Conservation (phyloP, 2,329 filamentous ascomycete species). For the Ophiocordyceps sinensis region DNA sequence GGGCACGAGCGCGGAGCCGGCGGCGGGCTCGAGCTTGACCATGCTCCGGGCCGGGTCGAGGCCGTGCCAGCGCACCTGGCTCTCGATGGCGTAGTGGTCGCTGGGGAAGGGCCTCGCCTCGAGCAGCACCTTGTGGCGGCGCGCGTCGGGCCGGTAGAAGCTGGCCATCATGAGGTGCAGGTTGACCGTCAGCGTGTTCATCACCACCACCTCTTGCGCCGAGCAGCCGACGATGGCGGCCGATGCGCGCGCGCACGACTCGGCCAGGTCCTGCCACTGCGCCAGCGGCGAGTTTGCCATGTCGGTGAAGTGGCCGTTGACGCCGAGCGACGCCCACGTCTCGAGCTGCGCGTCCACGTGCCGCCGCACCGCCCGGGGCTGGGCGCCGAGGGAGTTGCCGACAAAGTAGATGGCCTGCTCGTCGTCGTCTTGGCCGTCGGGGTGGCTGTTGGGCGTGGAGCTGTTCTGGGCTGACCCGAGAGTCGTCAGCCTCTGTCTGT, state of each 20-base stretch:
- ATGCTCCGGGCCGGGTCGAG: conserved; percentile 53
- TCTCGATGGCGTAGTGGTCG: conserved; percentile 75
- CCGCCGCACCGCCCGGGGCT: conserved; percentile 52
- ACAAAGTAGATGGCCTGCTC: conserved; percentile 58
- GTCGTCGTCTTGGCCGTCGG: conserved; percentile 6
- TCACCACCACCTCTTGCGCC: conserved; percentile 63
- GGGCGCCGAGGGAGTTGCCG: conserved; percentile 78
- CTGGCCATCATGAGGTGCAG: conserved; percentile 71
- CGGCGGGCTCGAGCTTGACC: conserved; percentile 55
- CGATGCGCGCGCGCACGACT: conserved; percentile 54
- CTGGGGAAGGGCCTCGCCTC: conserved; percentile 85
- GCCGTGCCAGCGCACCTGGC: conserved; percentile 60
- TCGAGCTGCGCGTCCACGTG: conserved; percentile 61
- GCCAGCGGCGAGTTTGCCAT: conserved; percentile 53
- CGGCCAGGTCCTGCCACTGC: conserved; percentile 68
- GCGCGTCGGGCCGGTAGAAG: conserved; percentile 59
- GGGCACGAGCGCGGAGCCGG: conserved; percentile 43
- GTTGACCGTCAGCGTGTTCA: conserved; percentile 77
- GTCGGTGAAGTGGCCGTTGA: conserved; percentile 66
- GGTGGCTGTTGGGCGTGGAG: conserved; percentile 8
- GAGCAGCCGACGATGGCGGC: conserved; percentile 62
- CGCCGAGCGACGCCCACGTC: conserved; percentile 74
- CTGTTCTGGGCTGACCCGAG: not conserved
- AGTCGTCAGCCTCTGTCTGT: no score
- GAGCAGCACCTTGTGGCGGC: conserved; percentile 64